Base-by-base conservation (phyloP, 768 basidiomycete species). In the Phylloporus sp. region DNA sequence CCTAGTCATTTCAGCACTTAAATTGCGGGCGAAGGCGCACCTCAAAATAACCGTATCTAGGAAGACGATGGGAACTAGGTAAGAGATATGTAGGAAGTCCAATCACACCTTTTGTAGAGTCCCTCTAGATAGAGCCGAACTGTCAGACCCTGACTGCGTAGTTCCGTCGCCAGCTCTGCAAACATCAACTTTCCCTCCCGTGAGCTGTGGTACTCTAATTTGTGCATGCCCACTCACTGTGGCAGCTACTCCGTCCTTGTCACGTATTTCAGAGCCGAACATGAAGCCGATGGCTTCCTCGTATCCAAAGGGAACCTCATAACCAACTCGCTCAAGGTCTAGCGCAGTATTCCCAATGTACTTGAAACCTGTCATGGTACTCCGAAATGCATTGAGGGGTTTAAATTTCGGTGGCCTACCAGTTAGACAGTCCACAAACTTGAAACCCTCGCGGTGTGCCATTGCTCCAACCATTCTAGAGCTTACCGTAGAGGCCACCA, bases 231-330 rank as follows among this genome's bases (percentile, higher is more conserved):
- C 10, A n/a, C 50, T 56, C 55, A 90, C 90, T 20, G 83, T 81
- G 6, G 90, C 89, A 40, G 86, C 78, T 42, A 94, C 79, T 3
- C 91, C 91, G 60, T 94, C 91, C 62, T 94, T 94, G 62, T 94
- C 91, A 28, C 86, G 74, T 54, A 93, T 79, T 22, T 81, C 71
- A 13, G 78, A 70, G 22, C 88, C 87, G 63, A 90, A 82, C 89
- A 92, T 92, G 60, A 79, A 94, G 4, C 91, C 91, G 44, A 94
- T 92, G 2, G 92, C 91, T 66, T 94, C 91, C 60, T 94, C 91
- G 58, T 94, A 94, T 9, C 84, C 89, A 57, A 93, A 92, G 0
- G 77, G 79, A 9, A 85, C 82, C 33, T 83, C 77, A 57, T 77
- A 88, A 2, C 89, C 90, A 31, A 80, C 67, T 34, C 68, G 60